A percentile compares a stretch with the other conserved stretches of the same genome.
Evolutionary conservation across 2,329 filamentous ascomycete genomes (phyloP).

Genomic region (Sporothrix mexicana): DNA sequence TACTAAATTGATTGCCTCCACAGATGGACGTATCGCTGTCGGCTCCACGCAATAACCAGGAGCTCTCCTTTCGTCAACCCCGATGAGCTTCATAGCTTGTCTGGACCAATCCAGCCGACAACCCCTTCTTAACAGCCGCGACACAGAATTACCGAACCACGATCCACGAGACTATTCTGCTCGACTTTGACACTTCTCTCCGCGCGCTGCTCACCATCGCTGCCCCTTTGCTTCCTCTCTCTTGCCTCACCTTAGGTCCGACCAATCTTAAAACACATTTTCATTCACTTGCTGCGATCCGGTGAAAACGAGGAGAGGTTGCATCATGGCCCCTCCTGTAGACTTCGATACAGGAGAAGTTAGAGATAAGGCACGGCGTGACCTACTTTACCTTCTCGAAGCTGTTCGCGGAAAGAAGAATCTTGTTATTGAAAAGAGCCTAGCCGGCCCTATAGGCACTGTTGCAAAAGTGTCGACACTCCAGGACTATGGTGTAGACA

Average conservation of each 20-base stretch:
- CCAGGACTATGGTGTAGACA: conserved; percentile 97
- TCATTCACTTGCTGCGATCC: background rate
- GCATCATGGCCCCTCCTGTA: conserved; percentile 70
- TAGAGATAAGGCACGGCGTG: conserved; percentile 81
- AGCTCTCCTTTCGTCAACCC: no score
- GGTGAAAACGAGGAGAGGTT: conserved; percentile 44
- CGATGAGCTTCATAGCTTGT: no score
- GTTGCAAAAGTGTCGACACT: conserved; percentile 95
- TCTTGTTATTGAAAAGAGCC: conserved; percentile 85
- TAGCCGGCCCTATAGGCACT: conserved; percentile 87
- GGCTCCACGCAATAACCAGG: no score
- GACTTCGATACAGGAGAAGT: conserved; percentile 78
- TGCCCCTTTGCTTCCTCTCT: no score
- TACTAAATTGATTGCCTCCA: no score
- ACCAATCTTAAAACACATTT: background rate
- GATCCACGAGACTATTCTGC: no score
- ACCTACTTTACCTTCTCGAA: conserved; percentile 89
- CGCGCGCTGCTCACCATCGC: no score
- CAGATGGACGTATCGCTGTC: no score
- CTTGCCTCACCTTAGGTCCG: background rate
- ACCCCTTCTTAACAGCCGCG: no score
- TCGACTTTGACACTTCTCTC: no score
- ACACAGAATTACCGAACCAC: no score
- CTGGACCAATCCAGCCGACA: no score
- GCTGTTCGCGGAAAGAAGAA: conserved; percentile 99